Base-by-base conservation (phyloP, 1,139 yeast species). In the Pichia inconspicua region DNA sequence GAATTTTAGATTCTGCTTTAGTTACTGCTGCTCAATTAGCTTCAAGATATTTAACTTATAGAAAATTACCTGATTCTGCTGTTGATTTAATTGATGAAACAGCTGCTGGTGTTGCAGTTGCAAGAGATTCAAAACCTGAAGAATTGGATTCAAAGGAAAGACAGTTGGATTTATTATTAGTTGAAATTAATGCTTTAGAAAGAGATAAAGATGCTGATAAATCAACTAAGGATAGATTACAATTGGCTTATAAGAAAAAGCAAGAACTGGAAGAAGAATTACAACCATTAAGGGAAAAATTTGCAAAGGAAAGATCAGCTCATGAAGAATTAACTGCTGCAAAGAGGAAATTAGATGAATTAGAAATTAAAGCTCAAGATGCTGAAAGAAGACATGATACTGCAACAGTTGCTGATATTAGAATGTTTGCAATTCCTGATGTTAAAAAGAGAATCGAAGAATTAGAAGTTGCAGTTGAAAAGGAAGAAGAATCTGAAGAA, bases 311-410 rank as follows among this genome's bases (percentile, higher is more conserved):
- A 69, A 84, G 94, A 64, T 81, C 84, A 46, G 92, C 97, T 45
- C 95, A 90, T 62, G 96, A 88, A 58, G 89, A 87, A 66, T 78
- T 92, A 61, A 92, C 90, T 52, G 75, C 82, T 44, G 89, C 95
- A 45, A 89, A 90, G 73, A 79, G 89, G 70, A 88, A 85, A 68
- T 75, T 92, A 57, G 97, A 92, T 59, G 97, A 92, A 55, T 75
- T 94, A 61, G 95, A 87, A 63, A 82, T 78, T 62, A 94, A 92
- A 70, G 97, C 97, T 3, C 78, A 74, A 51, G 97, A 94, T 69
- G 98, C 98, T 28, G 97, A 90, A 66, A 87, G 99, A 75, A 84
- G 96, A 66, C 84, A 86, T 57, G 99, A 92, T 65, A 87, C 92
- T 42, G 92, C 84, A 11, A 78, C 97, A 15, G 96, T 95, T 45